These are phyloP conservation scores for Lachnellula arida DNA, from an alignment of 2,329 filamentous ascomycete species.

Conservation along the genomic window DNA sequence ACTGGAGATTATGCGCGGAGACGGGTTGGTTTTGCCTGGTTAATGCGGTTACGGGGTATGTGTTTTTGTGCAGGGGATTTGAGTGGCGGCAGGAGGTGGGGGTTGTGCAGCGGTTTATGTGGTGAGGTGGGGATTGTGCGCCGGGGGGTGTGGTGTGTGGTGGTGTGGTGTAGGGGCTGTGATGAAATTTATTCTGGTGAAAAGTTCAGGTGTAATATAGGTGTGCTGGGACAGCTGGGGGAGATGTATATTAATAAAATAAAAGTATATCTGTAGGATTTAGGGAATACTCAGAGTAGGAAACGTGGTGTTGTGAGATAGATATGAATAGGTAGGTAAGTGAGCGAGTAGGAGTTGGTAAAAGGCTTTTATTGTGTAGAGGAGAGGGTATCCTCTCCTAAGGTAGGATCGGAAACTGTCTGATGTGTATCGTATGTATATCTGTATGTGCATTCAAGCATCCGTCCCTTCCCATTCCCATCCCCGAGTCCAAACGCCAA, in stretches of 20 bases:
- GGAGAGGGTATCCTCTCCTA: background rate
- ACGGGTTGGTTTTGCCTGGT: constrained; percentile 64
- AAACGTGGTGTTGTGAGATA: too few relatives aligned
- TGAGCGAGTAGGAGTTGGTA: too few relatives aligned
- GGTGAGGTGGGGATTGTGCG: constrained; percentile 43
- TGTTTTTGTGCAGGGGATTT: constrained; percentile 67
- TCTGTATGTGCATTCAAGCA: background rate
- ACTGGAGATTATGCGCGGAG: constrained; percentile 49
- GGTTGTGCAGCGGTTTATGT: constrained; percentile 73
- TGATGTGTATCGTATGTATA: constrained; percentile 1
- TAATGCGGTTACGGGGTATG: constrained; percentile 62
- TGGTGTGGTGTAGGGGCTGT: too few relatives aligned
- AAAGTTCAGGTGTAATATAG: too few relatives aligned
- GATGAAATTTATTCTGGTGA: too few relatives aligned
- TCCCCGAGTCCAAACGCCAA: background rate
- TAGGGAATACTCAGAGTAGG: too few relatives aligned
- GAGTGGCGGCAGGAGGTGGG: constrained; percentile 50
- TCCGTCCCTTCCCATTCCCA: background rate
- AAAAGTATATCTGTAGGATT: too few relatives aligned
- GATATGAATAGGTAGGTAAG: too few relatives aligned
- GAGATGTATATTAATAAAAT: background rate
- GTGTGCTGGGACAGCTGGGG: too few relatives aligned
- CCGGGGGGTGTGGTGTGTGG: too few relatives aligned
- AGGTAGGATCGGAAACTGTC: background rate
- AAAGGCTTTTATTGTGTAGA: background rate